phyloP scores from a whole-genome alignment of 441 rosid species.

The Lepidium campestre region DNA sequence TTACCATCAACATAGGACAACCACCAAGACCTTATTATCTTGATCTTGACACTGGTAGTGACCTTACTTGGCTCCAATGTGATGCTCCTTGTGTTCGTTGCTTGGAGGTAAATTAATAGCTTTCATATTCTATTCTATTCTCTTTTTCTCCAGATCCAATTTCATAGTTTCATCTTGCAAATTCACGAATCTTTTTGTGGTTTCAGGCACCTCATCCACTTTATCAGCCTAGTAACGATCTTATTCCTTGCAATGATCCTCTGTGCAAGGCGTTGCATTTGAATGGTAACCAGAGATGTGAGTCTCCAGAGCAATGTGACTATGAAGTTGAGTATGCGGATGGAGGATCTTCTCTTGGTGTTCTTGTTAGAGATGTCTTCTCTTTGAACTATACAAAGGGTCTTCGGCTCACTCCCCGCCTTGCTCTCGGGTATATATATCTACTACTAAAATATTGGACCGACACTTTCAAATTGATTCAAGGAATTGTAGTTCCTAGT shows the following conservation, averaged over 20 bases:
- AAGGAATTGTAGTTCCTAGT: background rate
- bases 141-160: background rate
- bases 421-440: conserved; percentile 62
- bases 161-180: background rate
- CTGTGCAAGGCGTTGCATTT: conserved; percentile 63
- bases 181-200: background rate
- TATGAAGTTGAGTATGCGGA: conserved; percentile 87
- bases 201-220: conserved; percentile 85
- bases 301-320: conserved; percentile 58
- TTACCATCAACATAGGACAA: conserved; percentile 62
- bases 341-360: conserved; percentile 84
- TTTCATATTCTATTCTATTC: background rate
- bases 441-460: conserved; percentile 1
- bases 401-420: conserved; percentile 49
- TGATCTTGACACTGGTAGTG: conserved; percentile 90
- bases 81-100: conserved; percentile 65
- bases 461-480: background rate
- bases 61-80: conserved; percentile 96
- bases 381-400: conserved; percentile 62
- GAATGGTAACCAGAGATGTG: conserved; percentile 41
- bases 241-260: conserved; percentile 64
- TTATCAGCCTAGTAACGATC: conserved; percentile 62
- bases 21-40: conserved; percentile 82
- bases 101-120: conserved; percentile 38
- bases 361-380: conserved; percentile 69